Conservation (phyloP, 2,329 filamentous ascomycete genomes). For the Fusarium kyushuense region DNA sequence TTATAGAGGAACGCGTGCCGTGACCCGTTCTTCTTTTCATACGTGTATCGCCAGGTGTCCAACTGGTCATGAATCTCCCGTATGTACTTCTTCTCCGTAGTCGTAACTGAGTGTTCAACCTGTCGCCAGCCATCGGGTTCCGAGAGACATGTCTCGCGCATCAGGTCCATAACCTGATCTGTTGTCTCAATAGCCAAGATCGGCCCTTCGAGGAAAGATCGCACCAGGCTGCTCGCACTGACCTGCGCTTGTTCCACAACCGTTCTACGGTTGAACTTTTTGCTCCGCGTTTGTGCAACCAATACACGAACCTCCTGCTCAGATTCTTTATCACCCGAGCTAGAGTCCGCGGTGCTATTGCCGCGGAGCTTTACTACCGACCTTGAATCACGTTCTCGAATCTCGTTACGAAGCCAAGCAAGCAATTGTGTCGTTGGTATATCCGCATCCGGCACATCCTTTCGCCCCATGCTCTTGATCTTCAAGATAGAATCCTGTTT, state of each 20-base stretch:
- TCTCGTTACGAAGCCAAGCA: constrained; percentile 83
- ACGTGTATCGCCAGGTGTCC: constrained; percentile 69
- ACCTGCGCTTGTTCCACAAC: constrained; percentile 84
- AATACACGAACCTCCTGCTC: constrained; percentile 87
- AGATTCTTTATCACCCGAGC: constrained; percentile 52
- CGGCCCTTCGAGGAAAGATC: constrained; percentile 79
- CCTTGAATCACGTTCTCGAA: constrained; percentile 80
- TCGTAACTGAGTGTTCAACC: constrained; percentile 81
- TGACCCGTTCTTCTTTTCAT: constrained; percentile 64
- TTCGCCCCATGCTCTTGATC: constrained; percentile 80
- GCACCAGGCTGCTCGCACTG: constrained; percentile 71
- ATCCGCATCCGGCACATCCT: constrained; percentile 80
- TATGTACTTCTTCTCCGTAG: constrained; percentile 84
- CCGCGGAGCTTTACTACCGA: constrained; percentile 61
- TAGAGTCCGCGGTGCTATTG: constrained; percentile 49
- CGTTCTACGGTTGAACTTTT: constrained; percentile 89
- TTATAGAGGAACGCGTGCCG: constrained; percentile 91
- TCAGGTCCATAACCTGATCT: constrained; percentile 82
- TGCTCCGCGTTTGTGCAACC: constrained; percentile 82
- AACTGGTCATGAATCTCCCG: constrained; percentile 85
- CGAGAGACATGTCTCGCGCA: constrained; percentile 79
- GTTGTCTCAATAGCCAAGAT: constrained; percentile 90
- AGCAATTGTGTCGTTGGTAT: constrained; percentile 79
- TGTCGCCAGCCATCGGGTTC: constrained; percentile 87
- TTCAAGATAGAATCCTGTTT: constrained; percentile 83